Evolutionary conservation across 1,139 yeast genomes (phyloP).

Genomic region (Pichia inconspicua): DNA sequence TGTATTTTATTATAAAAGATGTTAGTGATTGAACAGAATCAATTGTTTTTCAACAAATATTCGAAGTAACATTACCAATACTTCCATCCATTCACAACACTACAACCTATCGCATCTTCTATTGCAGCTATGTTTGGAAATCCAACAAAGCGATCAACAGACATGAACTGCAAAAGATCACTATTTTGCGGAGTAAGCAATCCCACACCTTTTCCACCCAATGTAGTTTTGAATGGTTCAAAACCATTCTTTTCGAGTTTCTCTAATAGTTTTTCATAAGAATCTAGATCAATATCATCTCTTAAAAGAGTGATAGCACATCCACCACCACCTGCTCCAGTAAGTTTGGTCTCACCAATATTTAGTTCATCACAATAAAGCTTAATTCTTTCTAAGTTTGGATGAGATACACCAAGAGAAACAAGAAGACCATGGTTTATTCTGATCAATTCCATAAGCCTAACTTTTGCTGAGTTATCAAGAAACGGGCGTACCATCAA

Average conservation of each 20-base stretch:
- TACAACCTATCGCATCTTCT: conserved; percentile 40
- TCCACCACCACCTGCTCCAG: conserved; percentile 99
- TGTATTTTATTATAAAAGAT: not conserved
- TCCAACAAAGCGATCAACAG: conserved; percentile 33
- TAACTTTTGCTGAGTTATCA: conserved; percentile 37
- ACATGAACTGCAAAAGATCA: conserved; percentile 18
- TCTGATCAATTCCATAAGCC: conserved; percentile 59
- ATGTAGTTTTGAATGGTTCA: conserved; percentile 70
- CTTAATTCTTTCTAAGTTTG: conserved; percentile 68
- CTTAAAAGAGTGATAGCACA: conserved; percentile 84
- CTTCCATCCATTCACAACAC: conserved; percentile 41
- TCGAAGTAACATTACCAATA: conserved; percentile 39
- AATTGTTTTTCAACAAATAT: too few species aligned
- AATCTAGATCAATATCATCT: conserved; percentile 34
- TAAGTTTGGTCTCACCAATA: conserved; percentile 84
- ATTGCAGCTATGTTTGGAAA: conserved; percentile 39
- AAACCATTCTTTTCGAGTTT: conserved; percentile 43
- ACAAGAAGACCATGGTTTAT: conserved; percentile 85
- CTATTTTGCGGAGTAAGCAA: conserved; percentile 30
- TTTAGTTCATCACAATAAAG: conserved; percentile 49
- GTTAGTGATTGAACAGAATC: too few species aligned
- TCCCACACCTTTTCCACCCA: conserved; percentile 90
- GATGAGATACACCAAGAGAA: conserved; percentile 88
- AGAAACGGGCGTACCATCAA: conserved; percentile 47
- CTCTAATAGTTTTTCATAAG: conserved; percentile 26